Conservation (phyloP, 2,329 filamentous ascomycete species). For the Colletotrichum chlorophyti region DNA sequence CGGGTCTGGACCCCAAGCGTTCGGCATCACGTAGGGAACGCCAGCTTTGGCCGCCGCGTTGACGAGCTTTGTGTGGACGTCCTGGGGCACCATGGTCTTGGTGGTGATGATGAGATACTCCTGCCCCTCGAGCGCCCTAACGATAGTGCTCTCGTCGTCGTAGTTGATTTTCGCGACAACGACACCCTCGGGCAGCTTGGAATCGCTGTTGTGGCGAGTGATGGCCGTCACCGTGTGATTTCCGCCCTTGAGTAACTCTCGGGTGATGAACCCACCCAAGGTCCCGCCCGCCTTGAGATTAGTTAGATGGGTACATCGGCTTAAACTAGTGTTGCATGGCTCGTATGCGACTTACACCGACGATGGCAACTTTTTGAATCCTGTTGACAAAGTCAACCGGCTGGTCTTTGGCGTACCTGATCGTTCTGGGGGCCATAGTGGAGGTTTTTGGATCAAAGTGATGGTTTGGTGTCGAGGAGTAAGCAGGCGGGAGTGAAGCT, state of each 20-base stretch:
- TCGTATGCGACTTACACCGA: slow-evolving; percentile 48
- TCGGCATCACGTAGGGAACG: slow-evolving; percentile 60
- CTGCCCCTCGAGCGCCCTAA: slow-evolving; percentile 57
- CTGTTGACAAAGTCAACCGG: slow-evolving; percentile 45
- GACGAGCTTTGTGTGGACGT: slow-evolving; percentile 52
- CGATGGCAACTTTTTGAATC: slow-evolving; percentile 52
- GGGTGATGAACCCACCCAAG: slow-evolving; percentile 47
- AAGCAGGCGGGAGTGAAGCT: too few relatives aligned
- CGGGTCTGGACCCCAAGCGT: slow-evolving; percentile 46
- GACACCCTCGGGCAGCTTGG: slow-evolving; percentile 51
- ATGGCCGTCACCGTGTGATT: slow-evolving; percentile 61
- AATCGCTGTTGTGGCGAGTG: slow-evolving; percentile 51
- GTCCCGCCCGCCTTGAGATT: slow-evolving; percentile 45
- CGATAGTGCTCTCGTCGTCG: slow-evolving; percentile 47
- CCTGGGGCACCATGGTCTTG: slow-evolving; percentile 44
- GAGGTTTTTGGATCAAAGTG: too few relatives aligned
- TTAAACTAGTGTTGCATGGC: background rate
- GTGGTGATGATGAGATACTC: slow-evolving; percentile 62
- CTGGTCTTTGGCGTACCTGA: slow-evolving; percentile 42
- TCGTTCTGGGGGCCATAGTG: slow-evolving; percentile 1
- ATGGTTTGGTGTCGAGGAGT: too few relatives aligned
- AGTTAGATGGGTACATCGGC: too few relatives aligned
- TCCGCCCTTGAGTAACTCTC: slow-evolving; percentile 52
- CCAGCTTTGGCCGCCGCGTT: slow-evolving; percentile 57
- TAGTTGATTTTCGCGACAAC: slow-evolving; percentile 50